Evolutionary conservation across 2,329 filamentous ascomycete species (phyloP), one percentile per base, ranked within the genome.

Genomic region (Harringtonia aguacate): DNA sequence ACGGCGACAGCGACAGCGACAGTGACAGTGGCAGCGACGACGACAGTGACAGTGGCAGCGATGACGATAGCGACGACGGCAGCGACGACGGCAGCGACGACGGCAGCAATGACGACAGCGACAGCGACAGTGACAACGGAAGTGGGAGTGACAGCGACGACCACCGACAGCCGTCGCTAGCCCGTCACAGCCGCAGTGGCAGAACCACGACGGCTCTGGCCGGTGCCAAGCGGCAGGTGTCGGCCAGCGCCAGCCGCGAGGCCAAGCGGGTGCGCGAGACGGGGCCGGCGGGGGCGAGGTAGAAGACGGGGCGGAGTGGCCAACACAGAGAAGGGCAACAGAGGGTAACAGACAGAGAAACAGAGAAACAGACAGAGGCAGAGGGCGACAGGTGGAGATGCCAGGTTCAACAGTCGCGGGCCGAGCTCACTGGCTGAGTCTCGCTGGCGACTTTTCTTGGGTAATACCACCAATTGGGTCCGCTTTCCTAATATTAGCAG

Each of bases 181-280:
- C n/a, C n/a, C n/a, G n/a, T n/a, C n/a, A n/a, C n/a, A n/a, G 9
- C 14, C 33, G 33, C 14, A 20, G 8, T n/a, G 14, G 20, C 34
- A 20, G 24, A 10, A 6, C 24, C 10, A 27, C 24, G 24, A 20
- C 33, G 20, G 6, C 34, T 18, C 18, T 33, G 14, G 36, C 41
- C 12, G 47, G 44, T 8, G 29, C 44, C n/a, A 50, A 47, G 15
- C 39, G 44, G 36, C 43, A 42, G 3, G 27, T 35, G 8, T 45
- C 48, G 4, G 29, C 30, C 24, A 10, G 24, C 21, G 21, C 43
- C 10, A 21, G 29, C 14, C 37, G 46, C 15, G 14, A 27, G 5
- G 27, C 41, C 18, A 50, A 50, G 31, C 39, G 46, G 21, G 31
- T 37, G 21, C 41, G 43, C 9, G 29, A 40, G 12, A n/a, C n/a